Evolutionary conservation across 2,329 filamentous ascomycete genomes (phyloP).

Genomic region (Fusarium sp.): DNA sequence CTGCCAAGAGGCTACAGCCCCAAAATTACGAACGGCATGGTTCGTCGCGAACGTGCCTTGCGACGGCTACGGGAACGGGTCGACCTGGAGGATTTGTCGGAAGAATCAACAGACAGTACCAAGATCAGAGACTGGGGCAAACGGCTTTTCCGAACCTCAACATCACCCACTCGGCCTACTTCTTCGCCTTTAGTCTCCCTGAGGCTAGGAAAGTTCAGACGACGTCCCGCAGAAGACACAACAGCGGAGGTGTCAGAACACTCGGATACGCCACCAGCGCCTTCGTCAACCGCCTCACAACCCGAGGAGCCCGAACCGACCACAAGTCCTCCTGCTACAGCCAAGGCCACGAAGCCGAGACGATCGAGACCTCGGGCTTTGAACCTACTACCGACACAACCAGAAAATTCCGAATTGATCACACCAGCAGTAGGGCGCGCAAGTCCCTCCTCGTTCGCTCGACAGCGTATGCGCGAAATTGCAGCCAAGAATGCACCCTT

Average conservation of each 20-base stretch:
- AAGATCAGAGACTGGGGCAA: conserved; percentile 53
- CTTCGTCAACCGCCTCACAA: conserved; percentile 15
- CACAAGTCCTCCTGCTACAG: conserved; percentile 26
- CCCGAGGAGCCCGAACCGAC: conserved; percentile 23
- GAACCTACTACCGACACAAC: conserved; percentile 53
- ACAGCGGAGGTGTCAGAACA: conserved; percentile 6
- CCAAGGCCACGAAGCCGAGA: conserved; percentile 39
- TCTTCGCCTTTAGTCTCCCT: conserved; percentile 46
- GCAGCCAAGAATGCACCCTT: conserved; percentile 57
- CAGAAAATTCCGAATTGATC: conserved; percentile 49
- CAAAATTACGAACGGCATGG: conserved; percentile 85
- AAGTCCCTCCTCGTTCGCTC: conserved; percentile 58
- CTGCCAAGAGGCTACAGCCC: conserved; percentile 76
- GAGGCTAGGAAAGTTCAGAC: conserved; percentile 28
- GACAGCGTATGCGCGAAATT: conserved; percentile 58
- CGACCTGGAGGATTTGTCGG: conserved; percentile 53
- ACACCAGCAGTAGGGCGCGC: conserved; percentile 48
- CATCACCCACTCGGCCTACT: conserved; percentile 22
- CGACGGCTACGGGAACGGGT: conserved; percentile 68
- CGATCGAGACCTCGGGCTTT: conserved; percentile 46
- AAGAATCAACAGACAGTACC: conserved; percentile 47
- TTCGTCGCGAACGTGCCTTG: conserved; percentile 80
- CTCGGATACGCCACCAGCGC: conserved; percentile 5
- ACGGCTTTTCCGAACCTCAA: conserved; percentile 48
- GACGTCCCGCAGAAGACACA: conserved; percentile 16